Conservation (phyloP, 139 green algal species). For the Coelastrella sp. region DNA sequence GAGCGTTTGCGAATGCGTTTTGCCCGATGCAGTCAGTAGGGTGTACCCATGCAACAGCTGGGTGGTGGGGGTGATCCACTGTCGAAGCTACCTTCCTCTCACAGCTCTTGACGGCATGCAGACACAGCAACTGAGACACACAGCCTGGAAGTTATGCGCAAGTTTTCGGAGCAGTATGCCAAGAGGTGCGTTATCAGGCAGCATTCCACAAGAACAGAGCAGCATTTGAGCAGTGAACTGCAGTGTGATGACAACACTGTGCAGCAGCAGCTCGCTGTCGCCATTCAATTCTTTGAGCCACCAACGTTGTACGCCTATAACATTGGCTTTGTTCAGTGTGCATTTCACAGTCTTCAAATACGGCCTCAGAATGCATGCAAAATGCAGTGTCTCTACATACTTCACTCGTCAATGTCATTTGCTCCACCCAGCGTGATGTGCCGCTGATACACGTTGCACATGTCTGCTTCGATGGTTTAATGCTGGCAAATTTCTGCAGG, state of each 20-base stretch:
- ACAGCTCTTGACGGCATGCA: neutral
- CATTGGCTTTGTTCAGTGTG: neutral
- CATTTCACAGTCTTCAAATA: neutral
- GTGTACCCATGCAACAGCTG: neutral
- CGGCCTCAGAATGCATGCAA: neutral
- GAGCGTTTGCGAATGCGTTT: neutral
- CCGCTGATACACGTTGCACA: neutral
- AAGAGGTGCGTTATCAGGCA: slow-evolving; percentile 72
- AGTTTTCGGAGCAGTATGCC: slow-evolving; percentile 99
- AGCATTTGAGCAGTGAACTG: neutral
- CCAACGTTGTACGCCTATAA: too few species aligned
- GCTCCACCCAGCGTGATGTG: neutral
- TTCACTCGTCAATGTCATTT: neutral
- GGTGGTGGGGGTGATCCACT: neutral
- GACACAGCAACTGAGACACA: slow-evolving; percentile 55
- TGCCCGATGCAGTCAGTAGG: neutral
- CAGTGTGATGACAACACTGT: neutral
- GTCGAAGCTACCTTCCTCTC: neutral
- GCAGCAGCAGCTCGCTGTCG: neutral
- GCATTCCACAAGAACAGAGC: neutral
- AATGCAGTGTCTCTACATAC: neutral
- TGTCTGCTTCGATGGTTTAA: neutral
- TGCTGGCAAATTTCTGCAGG: slow-evolving; percentile 59
- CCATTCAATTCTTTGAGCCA: too few species aligned
- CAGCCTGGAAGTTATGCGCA: slow-evolving; percentile 95